Percentiles rank a stretch among this genome's conserved stretches.
Conservation (phyloP, 106 monocot genomes). For the Platanthera zijinensis region DNA sequence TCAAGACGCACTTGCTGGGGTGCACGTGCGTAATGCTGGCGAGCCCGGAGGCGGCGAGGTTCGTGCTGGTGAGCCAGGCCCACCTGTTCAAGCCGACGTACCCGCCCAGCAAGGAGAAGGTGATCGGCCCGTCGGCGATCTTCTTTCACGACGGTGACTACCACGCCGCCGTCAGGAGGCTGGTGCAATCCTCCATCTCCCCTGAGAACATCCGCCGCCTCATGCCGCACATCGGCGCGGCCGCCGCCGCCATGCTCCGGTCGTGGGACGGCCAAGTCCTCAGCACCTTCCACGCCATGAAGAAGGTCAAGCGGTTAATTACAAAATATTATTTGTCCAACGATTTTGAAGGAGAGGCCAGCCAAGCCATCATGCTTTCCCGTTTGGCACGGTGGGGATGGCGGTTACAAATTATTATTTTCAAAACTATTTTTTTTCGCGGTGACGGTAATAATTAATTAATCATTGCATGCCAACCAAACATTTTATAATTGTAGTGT, state of each 20-base stretch:
- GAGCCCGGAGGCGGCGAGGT: conserved; percentile 73
- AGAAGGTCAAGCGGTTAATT: conserved; percentile 28
- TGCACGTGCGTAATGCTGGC: conserved; percentile 81
- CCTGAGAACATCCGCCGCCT: conserved; percentile 45
- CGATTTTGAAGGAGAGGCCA: no score
- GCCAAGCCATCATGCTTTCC: no score
- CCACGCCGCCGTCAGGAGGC: conserved; percentile 43
- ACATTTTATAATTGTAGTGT: no score
- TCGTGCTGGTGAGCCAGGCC: conserved; percentile 54
- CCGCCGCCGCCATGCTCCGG: conserved; percentile 24
- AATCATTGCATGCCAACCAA: no score
- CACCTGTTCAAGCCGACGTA: conserved; percentile 71
- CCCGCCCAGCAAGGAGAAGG: conserved; percentile 68
- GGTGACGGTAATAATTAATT: no score
- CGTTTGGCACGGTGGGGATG: no score
- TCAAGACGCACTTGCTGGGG: conserved; percentile 66
- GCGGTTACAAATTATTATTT: no score
- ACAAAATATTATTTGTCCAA: no score
- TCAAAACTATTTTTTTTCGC: no score
- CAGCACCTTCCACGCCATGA: conserved; percentile 60
- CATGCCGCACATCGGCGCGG: conserved; percentile 33
- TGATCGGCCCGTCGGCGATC: conserved; percentile 70
- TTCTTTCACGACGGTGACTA: conserved; percentile 81
- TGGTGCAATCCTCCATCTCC: conserved; percentile 34
- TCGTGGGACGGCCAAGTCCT: conserved; percentile 26